Conservation (phyloP, 345 rosid genomes). For the Anacardium occidentale region DNA sequence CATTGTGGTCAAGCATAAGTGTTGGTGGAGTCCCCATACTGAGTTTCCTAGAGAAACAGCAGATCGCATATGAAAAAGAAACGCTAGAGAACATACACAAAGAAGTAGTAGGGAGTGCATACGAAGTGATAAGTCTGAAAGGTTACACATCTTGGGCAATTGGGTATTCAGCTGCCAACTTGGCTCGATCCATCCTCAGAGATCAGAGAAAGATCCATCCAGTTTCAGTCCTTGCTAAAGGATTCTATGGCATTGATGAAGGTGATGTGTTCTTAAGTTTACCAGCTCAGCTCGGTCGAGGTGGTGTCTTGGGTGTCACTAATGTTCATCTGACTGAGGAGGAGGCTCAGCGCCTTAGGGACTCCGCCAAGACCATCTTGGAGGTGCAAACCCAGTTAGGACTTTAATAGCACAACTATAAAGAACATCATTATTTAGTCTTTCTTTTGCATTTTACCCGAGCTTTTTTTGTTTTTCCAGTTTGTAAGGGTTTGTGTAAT, state of each 20-base stretch:
- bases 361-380: conserved; percentile 67
- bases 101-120: conserved; percentile 61
- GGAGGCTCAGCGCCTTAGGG: conserved; percentile 54
- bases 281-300: conserved; percentile 74
- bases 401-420: conserved; percentile 24
- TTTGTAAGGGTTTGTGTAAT: neutral
- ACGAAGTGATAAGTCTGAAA: conserved; percentile 78
- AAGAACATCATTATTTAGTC: neutral
- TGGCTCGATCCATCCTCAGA: conserved; percentile 71
- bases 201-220: conserved; percentile 93
- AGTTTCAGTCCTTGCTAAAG: conserved; percentile 79
- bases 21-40: conserved; percentile 88
- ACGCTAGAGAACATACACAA: conserved; percentile 76
- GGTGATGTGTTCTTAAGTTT: conserved; percentile 87
- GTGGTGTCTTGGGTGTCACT: conserved; percentile 74
- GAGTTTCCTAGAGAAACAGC: conserved; percentile 67
- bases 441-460: neutral
- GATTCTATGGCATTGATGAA: conserved; percentile 66
- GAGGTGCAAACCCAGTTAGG: conserved; percentile 71
- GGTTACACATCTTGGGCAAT: conserved; percentile 99
- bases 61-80: conserved; percentile 73
- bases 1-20: conserved; percentile 92
- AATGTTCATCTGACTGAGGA: conserved; percentile 73
- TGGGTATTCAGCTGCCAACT: conserved; percentile 82
- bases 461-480: too few relatives aligned